phyloP scores from a whole-genome alignment of 2,329 filamentous ascomycete species.

The Lachnellula occidentalis region DNA sequence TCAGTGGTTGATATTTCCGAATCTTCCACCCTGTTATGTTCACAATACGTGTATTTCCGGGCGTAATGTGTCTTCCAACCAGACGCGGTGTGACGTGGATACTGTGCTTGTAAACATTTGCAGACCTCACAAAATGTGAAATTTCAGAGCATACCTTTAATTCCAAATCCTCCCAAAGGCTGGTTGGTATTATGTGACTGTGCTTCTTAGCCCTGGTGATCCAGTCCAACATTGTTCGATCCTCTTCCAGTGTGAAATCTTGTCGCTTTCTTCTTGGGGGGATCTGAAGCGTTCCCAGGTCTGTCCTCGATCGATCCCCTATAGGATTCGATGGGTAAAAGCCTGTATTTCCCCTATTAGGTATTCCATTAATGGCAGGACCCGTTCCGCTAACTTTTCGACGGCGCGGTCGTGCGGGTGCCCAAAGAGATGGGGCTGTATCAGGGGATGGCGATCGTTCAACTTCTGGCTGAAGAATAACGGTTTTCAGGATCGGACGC shows the following conservation, averaged over 20 bases:
- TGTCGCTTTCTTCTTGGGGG: conserved; percentile 1
- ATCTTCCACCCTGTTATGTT: conserved; percentile 6
- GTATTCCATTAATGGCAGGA: neutral
- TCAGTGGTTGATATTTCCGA: conserved; percentile 1
- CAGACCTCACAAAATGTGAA: neutral
- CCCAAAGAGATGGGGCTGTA: conserved; percentile 27
- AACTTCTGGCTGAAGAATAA: conserved; percentile 15
- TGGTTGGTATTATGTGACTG: conserved; percentile 4
- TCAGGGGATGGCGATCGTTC: conserved; percentile 25
- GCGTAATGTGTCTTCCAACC: conserved; percentile 17
- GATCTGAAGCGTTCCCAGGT: conserved; percentile 6
- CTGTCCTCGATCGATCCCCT: neutral
- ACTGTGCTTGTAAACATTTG: conserved; percentile 11
- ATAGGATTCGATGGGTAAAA: neutral
- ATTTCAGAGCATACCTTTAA: conserved; percentile 14
- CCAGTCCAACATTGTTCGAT: conserved; percentile 23
- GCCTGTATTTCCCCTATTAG: neutral
- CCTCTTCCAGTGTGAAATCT: conserved; percentile 15
- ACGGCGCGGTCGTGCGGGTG: conserved; percentile 11
- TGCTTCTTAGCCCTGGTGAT: conserved; percentile 10
- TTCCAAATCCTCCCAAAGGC: conserved; percentile 21
- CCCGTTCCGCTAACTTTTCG: conserved; percentile 1
- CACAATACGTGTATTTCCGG: conserved; percentile 14
- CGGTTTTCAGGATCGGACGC: conserved; percentile 13
- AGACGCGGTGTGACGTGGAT: conserved; percentile 16